Conservation (phyloP, 2,329 filamentous ascomycete species). For the Talaromyces sp. region DNA sequence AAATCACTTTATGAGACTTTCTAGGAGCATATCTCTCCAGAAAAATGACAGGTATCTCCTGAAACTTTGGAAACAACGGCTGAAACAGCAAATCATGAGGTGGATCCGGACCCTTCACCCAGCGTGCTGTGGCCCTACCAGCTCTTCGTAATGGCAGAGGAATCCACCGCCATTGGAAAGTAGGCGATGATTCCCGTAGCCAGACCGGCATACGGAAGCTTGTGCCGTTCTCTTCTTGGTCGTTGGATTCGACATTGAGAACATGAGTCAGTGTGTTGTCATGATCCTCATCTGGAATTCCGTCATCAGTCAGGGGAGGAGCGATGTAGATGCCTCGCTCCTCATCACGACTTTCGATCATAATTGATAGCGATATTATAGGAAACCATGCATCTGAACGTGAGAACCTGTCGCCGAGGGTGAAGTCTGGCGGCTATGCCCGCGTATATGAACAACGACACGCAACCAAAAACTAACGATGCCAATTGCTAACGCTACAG, state of each 20-base stretch:
- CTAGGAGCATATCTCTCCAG: slow-evolving; percentile 47
- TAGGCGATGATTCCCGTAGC: slow-evolving; percentile 47
- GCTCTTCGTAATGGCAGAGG: slow-evolving; percentile 46
- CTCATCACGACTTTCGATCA: slow-evolving; percentile 18
- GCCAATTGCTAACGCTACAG: background rate
- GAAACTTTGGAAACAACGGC: slow-evolving; percentile 46
- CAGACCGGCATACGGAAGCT: slow-evolving; percentile 42
- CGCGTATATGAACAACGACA: background rate
- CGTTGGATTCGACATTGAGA: slow-evolving; percentile 11
- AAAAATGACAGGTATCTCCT: slow-evolving; percentile 45
- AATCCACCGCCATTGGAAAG: slow-evolving; percentile 49
- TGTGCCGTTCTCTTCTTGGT: background rate
- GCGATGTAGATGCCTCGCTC: slow-evolving; percentile 14
- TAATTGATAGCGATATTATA: background rate
- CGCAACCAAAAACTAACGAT: background rate
- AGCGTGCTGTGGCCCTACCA: slow-evolving; percentile 41
- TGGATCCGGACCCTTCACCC: slow-evolving; percentile 49
- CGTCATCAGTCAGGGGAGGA: slow-evolving; percentile 17
- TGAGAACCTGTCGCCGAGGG: background rate
- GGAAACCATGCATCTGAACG: slow-evolving; percentile 3
- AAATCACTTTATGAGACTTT: slow-evolving; percentile 42
- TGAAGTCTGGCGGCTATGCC: background rate
- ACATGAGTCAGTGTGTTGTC: background rate
- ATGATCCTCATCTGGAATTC: slow-evolving; percentile 1
- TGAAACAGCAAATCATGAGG: slow-evolving; percentile 45